Base-by-base conservation (phyloP, 106 monocot species). In the Gastrodia elata region DNA sequence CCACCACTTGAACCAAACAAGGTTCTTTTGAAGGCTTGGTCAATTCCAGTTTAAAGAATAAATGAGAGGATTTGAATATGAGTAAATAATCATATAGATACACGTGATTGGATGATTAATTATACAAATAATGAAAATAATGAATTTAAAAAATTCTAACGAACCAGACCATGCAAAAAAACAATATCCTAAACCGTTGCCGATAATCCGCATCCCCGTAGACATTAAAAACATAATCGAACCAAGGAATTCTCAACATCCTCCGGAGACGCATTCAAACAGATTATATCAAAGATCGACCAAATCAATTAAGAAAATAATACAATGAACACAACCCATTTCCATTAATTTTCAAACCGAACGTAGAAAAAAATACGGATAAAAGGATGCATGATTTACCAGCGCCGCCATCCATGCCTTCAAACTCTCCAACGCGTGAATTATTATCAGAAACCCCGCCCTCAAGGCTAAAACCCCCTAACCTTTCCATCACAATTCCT, bases 101-200 rank as follows among this genome's bases (percentile, higher is more conserved):
- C 32, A 61, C 1, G 14, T 32, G 61, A 8, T 30, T 32, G 61
- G 32, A 61, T 32, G 8, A 58, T 32, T 61, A 5, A 61, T 11
- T 30, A 13, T 6, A 59, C 28, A 2, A 6, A 9, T n/a, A n/a
- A n/a, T n/a, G n/a, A n/a, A n/a, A n/a, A n/a, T n/a, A n/a, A n/a
- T n/a, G n/a, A n/a, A n/a, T n/a, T n/a, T n/a, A 59, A 6, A 59
- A 27, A 59, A 27, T 0, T 14, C 14, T 61, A 2, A 61, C 14
- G 7, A 61, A 61, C 13, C 61, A 61, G 13, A 61, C 61, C 61
- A 61, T 52, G 14, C 61, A 61, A 61, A 61, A 61, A 61, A 61
- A 32, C 30, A 61, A 32, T 15, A 61, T 58, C 61, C 5, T 0
- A 33, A 61, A 61, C 8, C 11, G 14, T 14, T 11, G 10, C 30